A percentile compares a stretch with the other conserved stretches of the same genome.
These are phyloP conservation scores for Hibiscus mutabilis DNA, from an alignment of 345 rosid genomes.

Conservation along the genomic window DNA sequence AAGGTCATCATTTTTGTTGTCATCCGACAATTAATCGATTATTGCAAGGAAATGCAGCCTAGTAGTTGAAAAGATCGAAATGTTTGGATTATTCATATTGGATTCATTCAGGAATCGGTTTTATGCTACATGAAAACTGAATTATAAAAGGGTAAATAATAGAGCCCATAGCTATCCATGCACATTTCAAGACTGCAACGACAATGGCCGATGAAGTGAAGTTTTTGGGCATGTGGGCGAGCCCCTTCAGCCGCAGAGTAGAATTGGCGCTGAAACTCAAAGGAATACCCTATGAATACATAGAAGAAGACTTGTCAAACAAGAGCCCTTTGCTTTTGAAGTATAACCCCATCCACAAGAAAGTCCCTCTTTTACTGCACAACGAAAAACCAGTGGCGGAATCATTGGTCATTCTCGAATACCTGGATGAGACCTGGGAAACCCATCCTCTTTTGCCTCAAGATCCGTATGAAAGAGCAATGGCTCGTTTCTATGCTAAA, in stretches of 20 bases:
- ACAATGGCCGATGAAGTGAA: background rate
- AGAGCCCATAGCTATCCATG: no score
- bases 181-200: no score
- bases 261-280: background rate
- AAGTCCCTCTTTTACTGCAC: background rate
- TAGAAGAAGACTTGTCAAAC: background rate
- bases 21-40: no score
- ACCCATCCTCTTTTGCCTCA: background rate
- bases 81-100: background rate
- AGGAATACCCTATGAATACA: background rate
- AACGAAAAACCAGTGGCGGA: background rate
- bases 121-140: background rate
- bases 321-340: background rate
- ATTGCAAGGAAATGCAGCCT: background rate
- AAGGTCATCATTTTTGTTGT: no score
- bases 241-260: background rate
- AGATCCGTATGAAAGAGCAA: background rate
- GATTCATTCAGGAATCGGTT: background rate
- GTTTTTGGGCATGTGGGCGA: background rate
- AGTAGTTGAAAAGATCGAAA: no score
- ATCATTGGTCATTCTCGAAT: background rate
- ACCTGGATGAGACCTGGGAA: background rate
- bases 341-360: background rate
- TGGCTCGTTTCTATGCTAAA: background rate
- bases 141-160: no score